phyloP scores from a whole-genome alignment of 2,329 filamentous ascomycete genomes.

The Colletotrichum sp. region DNA sequence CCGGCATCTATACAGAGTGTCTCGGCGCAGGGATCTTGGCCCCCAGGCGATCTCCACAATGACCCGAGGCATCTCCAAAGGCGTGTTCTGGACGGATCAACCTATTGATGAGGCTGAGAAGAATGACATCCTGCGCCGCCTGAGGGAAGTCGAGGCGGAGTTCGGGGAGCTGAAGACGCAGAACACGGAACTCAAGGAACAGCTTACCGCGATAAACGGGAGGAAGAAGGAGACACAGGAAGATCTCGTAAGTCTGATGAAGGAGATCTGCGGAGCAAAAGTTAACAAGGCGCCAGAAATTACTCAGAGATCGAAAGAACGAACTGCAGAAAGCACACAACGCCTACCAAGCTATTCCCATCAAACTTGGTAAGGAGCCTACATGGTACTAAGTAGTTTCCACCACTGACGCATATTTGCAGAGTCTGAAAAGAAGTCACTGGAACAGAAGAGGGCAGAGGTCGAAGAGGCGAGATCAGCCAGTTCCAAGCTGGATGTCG shows the following conservation, averaged over 20 bases:
- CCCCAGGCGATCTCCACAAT: slow-evolving; percentile 73
- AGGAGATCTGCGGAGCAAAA: neutral
- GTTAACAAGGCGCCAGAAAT: slow-evolving; percentile 41
- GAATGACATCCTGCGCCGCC: slow-evolving; percentile 59
- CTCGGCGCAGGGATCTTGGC: slow-evolving; percentile 81
- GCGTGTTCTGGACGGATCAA: slow-evolving; percentile 77
- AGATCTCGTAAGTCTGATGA: slow-evolving; percentile 32
- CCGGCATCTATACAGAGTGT: slow-evolving; percentile 66
- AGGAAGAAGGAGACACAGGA: slow-evolving; percentile 24
- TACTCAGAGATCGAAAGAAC: slow-evolving; percentile 67
- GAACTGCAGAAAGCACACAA: slow-evolving; percentile 70
- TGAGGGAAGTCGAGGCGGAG: slow-evolving; percentile 50
- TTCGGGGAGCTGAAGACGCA: slow-evolving; percentile 46
- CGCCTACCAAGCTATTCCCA: slow-evolving; percentile 70
- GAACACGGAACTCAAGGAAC: slow-evolving; percentile 44
- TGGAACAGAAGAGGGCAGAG: slow-evolving; percentile 45
- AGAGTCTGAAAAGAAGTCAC: slow-evolving; percentile 33
- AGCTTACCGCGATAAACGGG: slow-evolving; percentile 36
- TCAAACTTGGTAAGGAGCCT: slow-evolving; percentile 67
- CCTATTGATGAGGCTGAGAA: slow-evolving; percentile 74
- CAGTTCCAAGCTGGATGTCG: slow-evolving; percentile 55
- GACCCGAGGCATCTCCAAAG: slow-evolving; percentile 64
- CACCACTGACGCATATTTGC: neutral
- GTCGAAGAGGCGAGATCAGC: slow-evolving; percentile 44
- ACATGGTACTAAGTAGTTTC: neutral